These are phyloP conservation scores for Gardenia jasminoides DNA, from an alignment of 257 asterid species.

Conservation along the genomic window DNA sequence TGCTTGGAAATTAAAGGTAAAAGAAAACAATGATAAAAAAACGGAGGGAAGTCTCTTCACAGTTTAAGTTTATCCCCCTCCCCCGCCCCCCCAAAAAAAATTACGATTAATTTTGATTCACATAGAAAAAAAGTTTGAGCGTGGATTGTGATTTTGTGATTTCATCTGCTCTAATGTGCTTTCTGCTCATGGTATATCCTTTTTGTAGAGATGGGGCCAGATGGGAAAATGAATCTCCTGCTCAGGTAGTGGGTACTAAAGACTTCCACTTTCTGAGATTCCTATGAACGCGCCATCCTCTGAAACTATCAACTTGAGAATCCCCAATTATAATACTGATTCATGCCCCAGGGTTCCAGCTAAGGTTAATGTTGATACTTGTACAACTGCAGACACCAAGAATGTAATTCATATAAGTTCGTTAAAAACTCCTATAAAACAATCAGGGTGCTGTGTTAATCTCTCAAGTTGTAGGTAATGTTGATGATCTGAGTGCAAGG, in stretches of 20 bases:
- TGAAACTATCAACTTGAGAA: slow-evolving; percentile 16
- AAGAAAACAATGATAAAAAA: too few relatives aligned
- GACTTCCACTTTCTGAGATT: slow-evolving; percentile 60
- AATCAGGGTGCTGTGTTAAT: slow-evolving; percentile 13
- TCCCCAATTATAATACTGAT: background rate
- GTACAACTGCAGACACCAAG: slow-evolving; percentile 20
- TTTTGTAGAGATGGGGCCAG: slow-evolving; percentile 39
- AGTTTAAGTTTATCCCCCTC: background rate
- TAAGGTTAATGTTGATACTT: slow-evolving; percentile 2
- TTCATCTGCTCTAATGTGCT: background rate
- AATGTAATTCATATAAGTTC: slow-evolving; percentile 20
- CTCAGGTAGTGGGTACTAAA: slow-evolving; percentile 29
- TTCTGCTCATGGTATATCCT: slow-evolving; percentile 16
- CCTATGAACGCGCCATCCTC: slow-evolving; percentile 39
- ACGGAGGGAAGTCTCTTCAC: background rate
- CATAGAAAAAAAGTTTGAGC: background rate
- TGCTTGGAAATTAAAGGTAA: background rate
- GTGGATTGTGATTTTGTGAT: background rate
- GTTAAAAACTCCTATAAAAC: slow-evolving; percentile 23
- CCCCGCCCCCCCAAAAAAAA: too few relatives aligned
- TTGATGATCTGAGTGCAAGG: slow-evolving; percentile 23
- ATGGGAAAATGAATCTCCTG: slow-evolving; percentile 26
- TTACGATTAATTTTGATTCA: background rate
- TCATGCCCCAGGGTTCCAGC: slow-evolving; percentile 9
- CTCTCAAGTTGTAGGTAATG: slow-evolving; percentile 1